These are phyloP conservation scores for Cordyceps farinosa DNA, from an alignment of 2,329 filamentous ascomycete species.

Conservation along the genomic window DNA sequence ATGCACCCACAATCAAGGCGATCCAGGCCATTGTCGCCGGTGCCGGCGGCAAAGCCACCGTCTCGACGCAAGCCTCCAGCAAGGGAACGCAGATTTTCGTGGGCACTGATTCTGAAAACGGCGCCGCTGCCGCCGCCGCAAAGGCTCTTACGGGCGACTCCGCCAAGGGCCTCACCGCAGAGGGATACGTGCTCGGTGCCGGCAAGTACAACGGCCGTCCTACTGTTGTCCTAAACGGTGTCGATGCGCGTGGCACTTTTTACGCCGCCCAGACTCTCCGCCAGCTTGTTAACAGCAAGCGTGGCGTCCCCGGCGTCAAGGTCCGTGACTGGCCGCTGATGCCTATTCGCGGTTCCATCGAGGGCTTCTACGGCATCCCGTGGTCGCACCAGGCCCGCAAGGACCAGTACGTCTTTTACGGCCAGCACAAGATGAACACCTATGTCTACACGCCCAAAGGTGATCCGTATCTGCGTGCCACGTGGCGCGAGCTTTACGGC, in stretches of 20 bases:
- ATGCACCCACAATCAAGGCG: conserved; percentile 15
- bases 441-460: conserved; percentile 21
- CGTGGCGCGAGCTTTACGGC: conserved; percentile 20
- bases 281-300: conserved; percentile 14
- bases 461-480: conserved; percentile 14
- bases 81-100: conserved; percentile 17
- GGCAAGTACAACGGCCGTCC: conserved; percentile 15
- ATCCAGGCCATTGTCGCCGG: conserved; percentile 14
- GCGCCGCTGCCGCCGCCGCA: conserved; percentile 16
- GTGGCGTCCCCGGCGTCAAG: conserved; percentile 15
- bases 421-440: conserved; percentile 21
- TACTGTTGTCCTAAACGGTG: conserved; percentile 20
- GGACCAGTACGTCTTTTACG: conserved; percentile 21
- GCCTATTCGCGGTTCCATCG: conserved; percentile 21
- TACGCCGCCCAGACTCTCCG: conserved; percentile 21
- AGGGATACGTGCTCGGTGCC: conserved; percentile 19
- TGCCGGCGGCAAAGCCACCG: conserved; percentile 17
- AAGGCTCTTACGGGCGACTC: conserved; percentile 17
- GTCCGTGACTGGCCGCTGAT: conserved; percentile 22
- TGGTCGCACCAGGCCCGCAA: conserved; percentile 22
- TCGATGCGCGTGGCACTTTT: conserved; percentile 20
- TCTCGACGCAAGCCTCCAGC: not conserved
- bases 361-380: conserved; percentile 22
- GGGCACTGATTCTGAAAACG: conserved; percentile 16
- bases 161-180: conserved; percentile 11